phyloP scores from a whole-genome alignment of 2,329 filamentous ascomycete species.

The Apiospora phragmitis region DNA sequence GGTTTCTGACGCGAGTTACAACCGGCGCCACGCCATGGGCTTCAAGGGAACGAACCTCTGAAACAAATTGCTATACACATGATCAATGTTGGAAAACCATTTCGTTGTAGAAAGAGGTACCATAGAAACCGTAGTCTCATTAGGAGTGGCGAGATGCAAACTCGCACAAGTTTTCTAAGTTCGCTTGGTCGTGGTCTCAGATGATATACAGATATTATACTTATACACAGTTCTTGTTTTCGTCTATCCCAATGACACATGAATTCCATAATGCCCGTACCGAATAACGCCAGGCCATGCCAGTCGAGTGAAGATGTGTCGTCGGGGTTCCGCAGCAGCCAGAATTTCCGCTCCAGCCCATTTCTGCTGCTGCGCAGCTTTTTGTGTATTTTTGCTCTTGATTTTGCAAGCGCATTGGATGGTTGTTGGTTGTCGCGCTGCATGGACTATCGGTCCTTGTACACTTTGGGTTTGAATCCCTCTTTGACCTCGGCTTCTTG shows the following conservation, averaged over 20 bases:
- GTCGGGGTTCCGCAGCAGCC: neutral
- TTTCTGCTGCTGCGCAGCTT: neutral
- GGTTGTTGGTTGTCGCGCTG: neutral
- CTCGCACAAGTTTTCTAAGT: neutral
- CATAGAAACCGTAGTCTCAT: neutral
- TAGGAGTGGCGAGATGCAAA: neutral
- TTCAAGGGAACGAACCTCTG: neutral
- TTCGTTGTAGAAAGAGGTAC: neutral
- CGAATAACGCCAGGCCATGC: constrained; percentile 12
- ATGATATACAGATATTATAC: constrained; percentile 10
- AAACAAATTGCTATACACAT: neutral
- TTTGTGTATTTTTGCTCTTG: neutral
- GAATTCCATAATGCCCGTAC: constrained; percentile 9
- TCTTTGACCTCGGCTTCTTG: constrained; percentile 77
- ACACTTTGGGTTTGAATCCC: constrained; percentile 94
- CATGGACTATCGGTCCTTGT: constrained; percentile 69
- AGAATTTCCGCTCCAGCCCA: neutral
- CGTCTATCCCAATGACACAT: constrained; percentile 8
- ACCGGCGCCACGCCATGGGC: neutral
- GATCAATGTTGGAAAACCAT: neutral
- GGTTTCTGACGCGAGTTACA: no score
- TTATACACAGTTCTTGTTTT: constrained; percentile 2
- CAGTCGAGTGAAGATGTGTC: constrained; percentile 14
- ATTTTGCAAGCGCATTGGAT: neutral
- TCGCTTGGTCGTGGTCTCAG: neutral